Evolutionary conservation across 1,284 basidiomycete genomes (phyloP), one percentile per base, ranked within the genome.

Genomic region (Ceratobasidium sp.): DNA sequence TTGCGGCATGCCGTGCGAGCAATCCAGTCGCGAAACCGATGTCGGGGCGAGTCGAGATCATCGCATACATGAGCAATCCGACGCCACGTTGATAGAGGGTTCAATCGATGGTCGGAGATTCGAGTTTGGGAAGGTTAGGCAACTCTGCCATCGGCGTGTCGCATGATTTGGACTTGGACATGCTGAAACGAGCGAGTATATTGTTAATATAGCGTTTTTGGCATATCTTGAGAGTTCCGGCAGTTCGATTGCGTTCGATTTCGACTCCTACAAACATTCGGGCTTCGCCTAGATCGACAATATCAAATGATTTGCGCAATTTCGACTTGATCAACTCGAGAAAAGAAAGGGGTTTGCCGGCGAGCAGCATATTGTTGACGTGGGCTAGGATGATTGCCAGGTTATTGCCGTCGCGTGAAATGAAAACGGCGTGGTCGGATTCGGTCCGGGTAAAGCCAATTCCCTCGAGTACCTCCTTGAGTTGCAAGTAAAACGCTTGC

Each of bases 41-140:
- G 69, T 78, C 77, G 10, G 76, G 76, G 22, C 76, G 45, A 1
- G 75, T 77, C 25, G 68, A 70, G 22, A 70, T 68, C 20, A 71
- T 50, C 10, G 73, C 67, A 68, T 74, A 76, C 38, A 73, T 68
- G 3, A 77, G 71, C 3, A 50, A 70, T 29, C 76, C 76, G 15
- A 76, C 70, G 3, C 73, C 20, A 25, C 47, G 53, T 25, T 43
- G 53, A 45, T 70, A 70, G 47, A 35, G 60, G 3, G 35, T 32
- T 6, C 25, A 31, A 50, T 64, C 52, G 55, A 57, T 57, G 42
- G 55, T 57, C 5, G 52, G 17, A 3, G 15, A 13, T 4, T 54
- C 52, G 52, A 54, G 52, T 34, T 54, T 54, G 4, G 55, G 15
- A 22, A 57, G 38, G 22, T 22, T 17, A 3, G 25, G 35, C 17